Base-by-base conservation (phyloP, 768 basidiomycete genomes). In the Boletus patriciae region DNA sequence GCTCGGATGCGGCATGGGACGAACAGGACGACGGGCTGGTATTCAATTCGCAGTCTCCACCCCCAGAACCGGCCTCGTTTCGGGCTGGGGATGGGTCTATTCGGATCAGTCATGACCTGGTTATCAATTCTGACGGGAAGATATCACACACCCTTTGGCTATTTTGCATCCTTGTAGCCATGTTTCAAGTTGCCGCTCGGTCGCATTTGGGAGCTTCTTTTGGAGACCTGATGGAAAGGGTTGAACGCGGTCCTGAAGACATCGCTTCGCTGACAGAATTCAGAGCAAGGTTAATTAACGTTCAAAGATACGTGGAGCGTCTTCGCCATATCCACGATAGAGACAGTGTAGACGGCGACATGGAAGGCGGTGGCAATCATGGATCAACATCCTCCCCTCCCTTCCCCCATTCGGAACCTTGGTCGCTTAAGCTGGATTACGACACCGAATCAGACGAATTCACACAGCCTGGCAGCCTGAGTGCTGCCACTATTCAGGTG, bases 101-200 rank as follows among this genome's bases (percentile, higher is more conserved):
- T 48, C 50, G 29, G 50, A 19, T 58, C 46, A 42, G 46, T 4
- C 60, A 60, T 12, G 62, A 61, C 56, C 67, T 84, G 43, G 70
- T 66, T 52, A 60, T 83, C 50, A 77, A 84, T 61, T 72, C 73
- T 16, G 84, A 85, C 61, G 83, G 82, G 3, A 77, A 71, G 59
- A 63, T 83, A 42, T 82, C 83, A 1, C 74, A 77, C 58, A 69
- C 70, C 34, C 71, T 86, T 6, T 85, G 84, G 84, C 54, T 79
- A 11, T 64, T 77, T 47, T 75, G 77, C 60, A 63, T 73, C 37
- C 63, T 80, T 19, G 52, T 65, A 50, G 68, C 66, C 31, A 23
- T 61, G 50, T 63, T 63, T 31, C 31, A 31, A 31, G 31, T 31
- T 50, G 58, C 59, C 46, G 50, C 50, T 40, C 54, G 48, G 61